These are phyloP conservation scores for Apiotrichum domesticum DNA, from an alignment of 1,284 basidiomycete genomes.

Conservation along the genomic window DNA sequence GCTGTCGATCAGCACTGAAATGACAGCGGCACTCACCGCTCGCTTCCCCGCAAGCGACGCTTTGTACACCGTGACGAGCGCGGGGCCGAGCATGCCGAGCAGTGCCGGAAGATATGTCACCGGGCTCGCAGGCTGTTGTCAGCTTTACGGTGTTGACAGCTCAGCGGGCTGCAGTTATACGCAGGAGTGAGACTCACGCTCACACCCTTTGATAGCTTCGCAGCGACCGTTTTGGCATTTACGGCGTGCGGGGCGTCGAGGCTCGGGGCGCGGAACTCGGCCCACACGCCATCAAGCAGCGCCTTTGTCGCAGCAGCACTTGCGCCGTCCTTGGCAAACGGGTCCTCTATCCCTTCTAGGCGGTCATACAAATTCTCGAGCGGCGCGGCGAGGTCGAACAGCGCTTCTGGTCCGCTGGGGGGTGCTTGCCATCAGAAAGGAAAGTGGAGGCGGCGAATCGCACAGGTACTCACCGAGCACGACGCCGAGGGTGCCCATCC, in stretches of 20 bases:
- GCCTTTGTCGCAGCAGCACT: slow-evolving; percentile 1
- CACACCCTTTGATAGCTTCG: slow-evolving; percentile 1
- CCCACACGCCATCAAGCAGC: slow-evolving; percentile 20
- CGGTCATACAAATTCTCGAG: slow-evolving; percentile 29
- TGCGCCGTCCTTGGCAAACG: slow-evolving; percentile 1
- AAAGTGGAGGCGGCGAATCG: background rate
- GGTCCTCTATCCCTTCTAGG: slow-evolving; percentile 23
- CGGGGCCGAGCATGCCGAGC: slow-evolving; percentile 32
- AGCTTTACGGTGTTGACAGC: background rate
- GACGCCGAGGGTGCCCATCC: slow-evolving; percentile 40
- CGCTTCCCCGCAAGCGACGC: slow-evolving; percentile 34
- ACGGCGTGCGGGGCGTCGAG: slow-evolving; percentile 1
- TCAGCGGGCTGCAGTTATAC: too few relatives aligned
- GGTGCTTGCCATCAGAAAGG: slow-evolving; percentile 8
- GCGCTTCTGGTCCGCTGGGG: slow-evolving; percentile 11
- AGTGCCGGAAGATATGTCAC: slow-evolving; percentile 35
- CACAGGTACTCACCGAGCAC: slow-evolving; percentile 28
- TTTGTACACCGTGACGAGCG: slow-evolving; percentile 36
- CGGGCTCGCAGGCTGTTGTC: slow-evolving; percentile 25
- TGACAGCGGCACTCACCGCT: slow-evolving; percentile 24
- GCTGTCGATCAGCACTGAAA: slow-evolving; percentile 12
- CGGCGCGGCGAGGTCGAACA: slow-evolving; percentile 22
- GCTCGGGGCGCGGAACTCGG: background rate
- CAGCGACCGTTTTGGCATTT: slow-evolving; percentile 7
- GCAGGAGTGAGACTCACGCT: slow-evolving; percentile 1